Evolutionary conservation across 371 early-diverging fungal species (phyloP), one percentile per base, ranked within the genome.

Genomic region (Amoeboaphelidium occidentale): DNA sequence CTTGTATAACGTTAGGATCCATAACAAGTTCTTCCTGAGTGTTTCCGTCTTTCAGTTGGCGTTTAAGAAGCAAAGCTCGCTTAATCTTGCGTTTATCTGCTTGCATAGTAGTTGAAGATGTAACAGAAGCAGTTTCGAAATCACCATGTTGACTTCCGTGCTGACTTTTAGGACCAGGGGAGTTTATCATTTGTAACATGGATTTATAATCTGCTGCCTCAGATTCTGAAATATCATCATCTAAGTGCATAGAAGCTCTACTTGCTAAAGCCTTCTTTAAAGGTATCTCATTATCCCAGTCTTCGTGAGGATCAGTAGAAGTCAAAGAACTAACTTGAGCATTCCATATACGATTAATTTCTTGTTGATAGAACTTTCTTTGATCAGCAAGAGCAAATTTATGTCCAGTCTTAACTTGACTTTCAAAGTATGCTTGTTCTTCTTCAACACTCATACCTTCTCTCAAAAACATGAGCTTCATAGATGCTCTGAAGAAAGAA

Each of bases 381-480:
- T 94, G 94, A 53, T 94, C 94, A 22, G 87, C 81, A 20, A 93
- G 84, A 49, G 83, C 82, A 63, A 84, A 90, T 41, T 83, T 67
- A 59, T 86, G 89, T 0, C 78, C 82, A 58, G 77, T 83, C 62
- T 85, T 84, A 12, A 80, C 82, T 25, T 74, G 58, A 13, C 75
- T 71, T 57, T 83, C 81, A 41, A 82, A 77, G 59, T 84, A 81
- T 20, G 80, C 77, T 20, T 53, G 46, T 56, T 52, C 75, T 50
- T 81, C 81, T 58, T 82, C 79, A 28, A 81, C 73, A 43, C 76
- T 76, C 60, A 85, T 88, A 26, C 85, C 85, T 13, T 84, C 79
- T 25, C 84, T 73, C 60, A 89, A 69, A 54, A 91, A 90, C 51
- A 90, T 87, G 54, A 90, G 92, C 64, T 97, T 97, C 86, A 91